Conservation (phyloP, 2,329 filamentous ascomycete species). For the Neopestalotiopsis sp. region DNA sequence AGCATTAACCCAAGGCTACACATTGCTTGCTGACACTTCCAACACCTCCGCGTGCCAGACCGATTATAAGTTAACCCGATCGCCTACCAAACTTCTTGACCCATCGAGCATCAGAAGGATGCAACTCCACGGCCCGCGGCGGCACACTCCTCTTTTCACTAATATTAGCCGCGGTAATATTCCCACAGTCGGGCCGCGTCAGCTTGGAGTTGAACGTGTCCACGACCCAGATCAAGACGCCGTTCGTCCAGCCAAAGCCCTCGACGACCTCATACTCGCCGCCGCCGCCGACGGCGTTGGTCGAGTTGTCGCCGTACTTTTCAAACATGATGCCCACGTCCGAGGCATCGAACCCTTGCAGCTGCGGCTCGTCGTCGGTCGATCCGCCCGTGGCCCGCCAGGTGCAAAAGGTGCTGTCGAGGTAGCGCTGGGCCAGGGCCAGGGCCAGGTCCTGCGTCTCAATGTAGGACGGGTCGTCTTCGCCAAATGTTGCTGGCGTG, state of each 20-base stretch:
- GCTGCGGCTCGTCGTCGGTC: slow-evolving; percentile 56
- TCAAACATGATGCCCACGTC: slow-evolving; percentile 70
- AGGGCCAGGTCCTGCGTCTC: slow-evolving; percentile 62
- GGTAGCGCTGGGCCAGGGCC: slow-evolving; percentile 66
- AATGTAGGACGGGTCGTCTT: slow-evolving; percentile 58
- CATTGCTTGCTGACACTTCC: no score
- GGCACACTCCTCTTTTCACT: slow-evolving; percentile 12
- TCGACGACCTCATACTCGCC: slow-evolving; percentile 74
- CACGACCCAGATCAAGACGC: slow-evolving; percentile 69
- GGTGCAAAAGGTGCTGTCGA: slow-evolving; percentile 73
- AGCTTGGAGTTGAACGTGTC: slow-evolving; percentile 65
- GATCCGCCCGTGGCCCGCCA: slow-evolving; percentile 72
- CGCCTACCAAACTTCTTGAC: slow-evolving; percentile 20
- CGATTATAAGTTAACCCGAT: neutral
- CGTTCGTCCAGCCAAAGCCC: slow-evolving; percentile 75
- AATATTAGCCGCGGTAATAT: slow-evolving; percentile 49
- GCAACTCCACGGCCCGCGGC: slow-evolving; percentile 17
- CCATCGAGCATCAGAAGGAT: slow-evolving; percentile 20
- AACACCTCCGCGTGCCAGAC: neutral
- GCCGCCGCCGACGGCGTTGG: slow-evolving; percentile 66
- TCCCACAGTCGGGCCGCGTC: slow-evolving; percentile 60
- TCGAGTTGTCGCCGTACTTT: slow-evolving; percentile 68
- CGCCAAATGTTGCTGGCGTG: slow-evolving; percentile 61
- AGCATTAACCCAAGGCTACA: no score
- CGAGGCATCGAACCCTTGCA: slow-evolving; percentile 49